Evolutionary conservation across 495 filamentous ascomycete genomes (phyloP).

Genomic region (Physcia stellaris): DNA sequence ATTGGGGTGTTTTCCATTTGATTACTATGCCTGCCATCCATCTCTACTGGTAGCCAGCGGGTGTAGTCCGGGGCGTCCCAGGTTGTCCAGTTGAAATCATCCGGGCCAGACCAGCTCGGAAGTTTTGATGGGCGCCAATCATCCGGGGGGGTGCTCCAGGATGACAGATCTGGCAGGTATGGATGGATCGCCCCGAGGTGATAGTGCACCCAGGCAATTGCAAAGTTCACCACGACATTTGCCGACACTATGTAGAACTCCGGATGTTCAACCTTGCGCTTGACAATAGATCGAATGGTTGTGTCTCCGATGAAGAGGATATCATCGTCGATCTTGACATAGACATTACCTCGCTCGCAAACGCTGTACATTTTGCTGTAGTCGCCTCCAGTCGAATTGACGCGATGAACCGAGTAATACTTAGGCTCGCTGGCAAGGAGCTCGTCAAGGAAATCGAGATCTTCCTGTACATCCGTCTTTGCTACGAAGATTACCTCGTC

Average conservation of each 20-base stretch:
- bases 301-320: slow-evolving; percentile 29
- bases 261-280: slow-evolving; percentile 23
- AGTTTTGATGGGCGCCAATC: slow-evolving; percentile 6
- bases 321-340: slow-evolving; percentile 38
- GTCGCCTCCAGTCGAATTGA: no score
- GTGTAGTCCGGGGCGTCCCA: not conserved
- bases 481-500: slow-evolving; percentile 33
- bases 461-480: slow-evolving; percentile 27
- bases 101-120: slow-evolving; percentile 5
- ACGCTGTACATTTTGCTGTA: slow-evolving; percentile 21
- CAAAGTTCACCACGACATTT: slow-evolving; percentile 30
- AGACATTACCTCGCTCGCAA: slow-evolving; percentile 24
- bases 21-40: slow-evolving; percentile 5
- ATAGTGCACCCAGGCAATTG: slow-evolving; percentile 28
- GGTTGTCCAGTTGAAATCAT: not conserved
- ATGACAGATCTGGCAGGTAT: slow-evolving; percentile 25
- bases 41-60: slow-evolving; percentile 11
- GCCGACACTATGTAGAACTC: slow-evolving; percentile 28
- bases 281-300: slow-evolving; percentile 27
- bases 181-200: slow-evolving; percentile 28
- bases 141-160: not conserved
- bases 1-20: slow-evolving; percentile 6
- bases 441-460: slow-evolving; percentile 25
- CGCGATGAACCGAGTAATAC: slow-evolving; percentile 9
- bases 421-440: slow-evolving; percentile 1